Evolutionary conservation across 495 filamentous ascomycete species (phyloP).

Genomic region (Trichoderma parareesei): DNA sequence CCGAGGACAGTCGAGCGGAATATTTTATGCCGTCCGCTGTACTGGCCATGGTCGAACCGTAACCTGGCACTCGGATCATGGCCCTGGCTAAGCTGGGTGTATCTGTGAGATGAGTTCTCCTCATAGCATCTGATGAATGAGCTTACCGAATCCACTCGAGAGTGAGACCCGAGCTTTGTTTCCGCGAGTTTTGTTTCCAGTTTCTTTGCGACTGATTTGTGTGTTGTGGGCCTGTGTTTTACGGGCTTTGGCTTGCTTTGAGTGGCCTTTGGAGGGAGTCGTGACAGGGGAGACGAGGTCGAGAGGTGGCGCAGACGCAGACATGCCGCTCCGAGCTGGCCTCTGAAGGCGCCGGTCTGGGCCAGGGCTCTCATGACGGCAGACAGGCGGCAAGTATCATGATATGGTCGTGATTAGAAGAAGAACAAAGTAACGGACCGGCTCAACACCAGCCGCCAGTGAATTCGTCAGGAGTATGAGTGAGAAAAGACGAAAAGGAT

Average conservation of each 20-base stretch:
- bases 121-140: not conserved
- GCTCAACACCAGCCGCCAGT: no score
- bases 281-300: not conserved
- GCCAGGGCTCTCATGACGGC: conserved; percentile 6
- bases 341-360: conserved; percentile 1
- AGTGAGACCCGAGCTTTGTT: not conserved
- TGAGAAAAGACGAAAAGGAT: no score
- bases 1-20: conserved; percentile 1
- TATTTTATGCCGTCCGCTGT: not conserved
- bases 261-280: not conserved
- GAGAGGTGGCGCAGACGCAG: conserved; percentile 3
- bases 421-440: not conserved
- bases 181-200: no score
- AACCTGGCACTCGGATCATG: conserved; percentile 8
- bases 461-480: no score
- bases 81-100: not conserved
- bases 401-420: not conserved
- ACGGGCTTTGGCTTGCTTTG: not conserved
- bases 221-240: not conserved
- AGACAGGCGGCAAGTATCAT: not conserved
- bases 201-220: not conserved
- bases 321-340: not conserved
- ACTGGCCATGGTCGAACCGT: not conserved
- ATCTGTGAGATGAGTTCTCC: not conserved
- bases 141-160: conserved; percentile 3